A percentile compares a stretch with the other conserved stretches of the same genome.
These are phyloP conservation scores for Ogataea wickerhamii DNA, from an alignment of 805 yeast species.

Conservation along the genomic window DNA sequence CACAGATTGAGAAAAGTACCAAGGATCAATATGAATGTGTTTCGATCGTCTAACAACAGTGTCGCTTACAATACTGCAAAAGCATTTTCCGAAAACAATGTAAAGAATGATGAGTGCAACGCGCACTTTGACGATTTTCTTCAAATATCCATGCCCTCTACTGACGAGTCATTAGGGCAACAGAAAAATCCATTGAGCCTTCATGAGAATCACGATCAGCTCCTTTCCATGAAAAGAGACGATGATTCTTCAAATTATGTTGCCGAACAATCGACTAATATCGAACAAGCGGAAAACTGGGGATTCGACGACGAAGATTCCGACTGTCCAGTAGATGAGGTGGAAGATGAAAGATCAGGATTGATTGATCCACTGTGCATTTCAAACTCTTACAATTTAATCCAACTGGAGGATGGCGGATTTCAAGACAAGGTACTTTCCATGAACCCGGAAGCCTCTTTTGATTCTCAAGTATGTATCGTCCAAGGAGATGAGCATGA, in stretches of 20 bases:
- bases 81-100: background rate
- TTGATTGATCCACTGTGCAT: constrained; percentile 15
- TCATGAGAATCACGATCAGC: background rate
- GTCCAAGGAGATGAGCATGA: constrained; percentile 18
- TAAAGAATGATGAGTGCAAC: background rate
- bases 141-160: constrained; percentile 1
- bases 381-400: constrained; percentile 14
- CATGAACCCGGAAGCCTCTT: constrained; percentile 12
- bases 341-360: constrained; percentile 14
- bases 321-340: constrained; percentile 15
- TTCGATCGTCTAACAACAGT: constrained; percentile 1
- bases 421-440: constrained; percentile 10
- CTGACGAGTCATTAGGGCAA: background rate
- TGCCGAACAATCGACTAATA: constrained; percentile 1
- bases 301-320: constrained; percentile 17
- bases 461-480: constrained; percentile 22
- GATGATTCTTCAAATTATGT: background rate
- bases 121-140: background rate
- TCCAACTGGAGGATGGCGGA: constrained; percentile 14
- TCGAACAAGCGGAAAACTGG: constrained; percentile 10
- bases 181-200: background rate
- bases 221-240: background rate
- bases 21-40: constrained; percentile 14
- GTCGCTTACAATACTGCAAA: background rate
- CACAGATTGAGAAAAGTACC: constrained; percentile 21